Percentiles rank a stretch among this genome's conserved stretches.
Evolutionary conservation across 208 protist genomes (phyloP).

Genomic region (Leishmania major): DNA sequence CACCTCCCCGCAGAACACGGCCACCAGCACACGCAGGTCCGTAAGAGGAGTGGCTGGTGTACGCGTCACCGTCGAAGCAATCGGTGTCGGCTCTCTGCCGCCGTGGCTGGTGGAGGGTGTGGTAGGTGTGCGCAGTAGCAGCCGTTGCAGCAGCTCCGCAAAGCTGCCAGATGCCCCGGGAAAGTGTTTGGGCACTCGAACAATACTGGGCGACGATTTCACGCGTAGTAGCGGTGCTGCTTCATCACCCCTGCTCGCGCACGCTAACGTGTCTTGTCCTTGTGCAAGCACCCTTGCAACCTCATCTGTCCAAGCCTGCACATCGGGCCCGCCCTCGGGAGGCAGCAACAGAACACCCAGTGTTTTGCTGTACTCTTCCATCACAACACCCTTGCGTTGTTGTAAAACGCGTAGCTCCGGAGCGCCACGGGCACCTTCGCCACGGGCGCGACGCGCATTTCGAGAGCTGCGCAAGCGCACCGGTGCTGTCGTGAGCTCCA

Average conservation of each 20-base stretch:
- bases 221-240: not conserved
- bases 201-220: conserved; percentile 12
- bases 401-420: conserved; percentile 17
- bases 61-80: not conserved
- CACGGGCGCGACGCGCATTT: conserved; percentile 3
- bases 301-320: conserved; percentile 12
- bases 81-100: not conserved
- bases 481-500: conserved; percentile 9
- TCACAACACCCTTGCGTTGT: conserved; percentile 27
- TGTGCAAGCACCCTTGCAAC: not conserved
- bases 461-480: conserved; percentile 12
- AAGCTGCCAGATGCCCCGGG: conserved; percentile 32
- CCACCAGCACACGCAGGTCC: conserved; percentile 1
- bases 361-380: conserved; percentile 32
- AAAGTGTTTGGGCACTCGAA: conserved; percentile 41
- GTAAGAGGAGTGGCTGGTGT: not conserved
- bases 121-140: conserved; percentile 7
- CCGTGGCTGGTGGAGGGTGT: not conserved
- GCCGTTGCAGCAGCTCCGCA: conserved; percentile 23
- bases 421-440: not conserved
- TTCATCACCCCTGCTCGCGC: not conserved
- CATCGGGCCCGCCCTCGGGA: not conserved
- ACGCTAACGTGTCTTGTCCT: not conserved
- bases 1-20: conserved; percentile 23
- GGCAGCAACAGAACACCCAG: conserved; percentile 36